Percentiles rank a stretch among this genome's conserved stretches.
Conservation (phyloP, 2,329 filamentous ascomycete genomes). For the Bisporella sp. region DNA sequence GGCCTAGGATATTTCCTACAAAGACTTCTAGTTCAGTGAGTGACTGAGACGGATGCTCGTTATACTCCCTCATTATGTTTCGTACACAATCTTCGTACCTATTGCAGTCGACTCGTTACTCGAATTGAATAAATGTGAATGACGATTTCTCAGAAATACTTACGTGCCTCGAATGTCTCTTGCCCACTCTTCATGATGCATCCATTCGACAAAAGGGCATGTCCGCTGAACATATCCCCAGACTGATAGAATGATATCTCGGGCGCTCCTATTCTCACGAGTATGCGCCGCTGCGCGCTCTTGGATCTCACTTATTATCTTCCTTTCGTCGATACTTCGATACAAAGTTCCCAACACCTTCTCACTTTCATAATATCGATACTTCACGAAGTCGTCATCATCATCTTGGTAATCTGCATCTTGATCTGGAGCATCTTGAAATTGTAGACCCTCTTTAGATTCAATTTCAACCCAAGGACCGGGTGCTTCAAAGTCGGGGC, state of each 20-base stretch:
- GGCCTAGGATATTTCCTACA: constrained; percentile 48
- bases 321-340: constrained; percentile 63
- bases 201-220: constrained; percentile 29
- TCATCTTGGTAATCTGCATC: constrained; percentile 32
- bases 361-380: constrained; percentile 57
- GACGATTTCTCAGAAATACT: constrained; percentile 9
- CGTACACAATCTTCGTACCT: constrained; percentile 47
- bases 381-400: constrained; percentile 39
- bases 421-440: constrained; percentile 6
- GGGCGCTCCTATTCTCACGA: constrained; percentile 7
- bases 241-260: constrained; percentile 25
- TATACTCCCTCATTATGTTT: constrained; percentile 39
- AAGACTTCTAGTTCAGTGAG: constrained; percentile 49
- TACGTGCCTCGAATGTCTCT: constrained; percentile 39
- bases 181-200: constrained; percentile 31
- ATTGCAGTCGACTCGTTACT: neutral
- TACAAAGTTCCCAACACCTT: constrained; percentile 67
- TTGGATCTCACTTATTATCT: constrained; percentile 41
- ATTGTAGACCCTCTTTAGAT: constrained; percentile 24
- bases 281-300: constrained; percentile 8
- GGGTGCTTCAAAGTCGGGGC: constrained; percentile 48
- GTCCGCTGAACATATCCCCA: constrained; percentile 33
- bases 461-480: constrained; percentile 37
- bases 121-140: neutral
- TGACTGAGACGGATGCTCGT: constrained; percentile 31